phyloP scores from a whole-genome alignment of 139 green algal species.

The Klebsormidium nitens region DNA sequence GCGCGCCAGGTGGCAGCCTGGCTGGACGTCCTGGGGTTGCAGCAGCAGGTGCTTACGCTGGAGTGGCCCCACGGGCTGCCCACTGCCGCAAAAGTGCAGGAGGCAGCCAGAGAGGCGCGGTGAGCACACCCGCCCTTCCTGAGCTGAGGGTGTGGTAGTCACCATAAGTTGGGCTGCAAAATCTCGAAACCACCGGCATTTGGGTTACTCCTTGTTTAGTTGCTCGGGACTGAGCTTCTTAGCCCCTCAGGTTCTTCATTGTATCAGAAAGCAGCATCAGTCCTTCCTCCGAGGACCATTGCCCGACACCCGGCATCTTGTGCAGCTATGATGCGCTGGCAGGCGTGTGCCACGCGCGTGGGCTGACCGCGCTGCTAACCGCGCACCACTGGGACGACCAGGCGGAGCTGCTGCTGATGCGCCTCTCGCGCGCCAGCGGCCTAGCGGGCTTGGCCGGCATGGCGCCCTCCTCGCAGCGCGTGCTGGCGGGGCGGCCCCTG shows the following conservation, averaged over 20 bases:
- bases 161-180: no score
- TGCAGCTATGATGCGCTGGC: slow-evolving; percentile 41
- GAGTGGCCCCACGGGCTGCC: slow-evolving; percentile 30
- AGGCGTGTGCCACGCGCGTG: slow-evolving; percentile 6
- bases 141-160: no score
- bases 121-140: no score
- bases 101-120: slow-evolving; percentile 33
- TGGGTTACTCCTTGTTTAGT: neutral
- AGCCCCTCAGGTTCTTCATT: no score
- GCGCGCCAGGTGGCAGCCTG: slow-evolving; percentile 17
- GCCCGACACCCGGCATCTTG: no score
- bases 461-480: slow-evolving; percentile 11
- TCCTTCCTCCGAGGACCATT: no score
- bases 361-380: slow-evolving; percentile 36
- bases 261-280: no score
- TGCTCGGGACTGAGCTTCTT: no score
- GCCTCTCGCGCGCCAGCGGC: slow-evolving; percentile 46
- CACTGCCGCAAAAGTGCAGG: slow-evolving; percentile 12
- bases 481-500: neutral
- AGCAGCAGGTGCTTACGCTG: slow-evolving; percentile 20
- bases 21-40: slow-evolving; percentile 36
- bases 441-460: slow-evolving; percentile 52
- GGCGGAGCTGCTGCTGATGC: slow-evolving; percentile 53
- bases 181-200: neutral
- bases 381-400: slow-evolving; percentile 54